Conservation (phyloP, 129 eudicot species). For the Logfia minima region DNA sequence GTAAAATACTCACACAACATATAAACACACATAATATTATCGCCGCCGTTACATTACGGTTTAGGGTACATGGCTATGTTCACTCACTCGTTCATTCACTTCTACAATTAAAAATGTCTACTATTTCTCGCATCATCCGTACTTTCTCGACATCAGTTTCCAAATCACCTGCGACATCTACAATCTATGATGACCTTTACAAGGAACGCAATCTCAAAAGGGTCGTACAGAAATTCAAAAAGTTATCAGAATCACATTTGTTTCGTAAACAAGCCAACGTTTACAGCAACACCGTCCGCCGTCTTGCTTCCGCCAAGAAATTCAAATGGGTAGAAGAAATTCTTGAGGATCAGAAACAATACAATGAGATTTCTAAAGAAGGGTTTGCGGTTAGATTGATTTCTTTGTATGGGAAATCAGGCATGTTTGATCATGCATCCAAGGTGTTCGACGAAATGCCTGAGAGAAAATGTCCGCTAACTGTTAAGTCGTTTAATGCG, state of each 20-base stretch:
- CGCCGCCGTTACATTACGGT: too few relatives aligned
- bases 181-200: conserved; percentile 42
- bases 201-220: conserved; percentile 46
- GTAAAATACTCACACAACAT: too few relatives aligned
- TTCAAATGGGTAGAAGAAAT: conserved; percentile 47
- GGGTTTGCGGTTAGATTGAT: conserved; percentile 48
- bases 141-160: conserved; percentile 35
- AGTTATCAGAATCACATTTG: conserved; percentile 19
- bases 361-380: conserved; percentile 43
- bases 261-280: conserved; percentile 38
- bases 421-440: conserved; percentile 56
- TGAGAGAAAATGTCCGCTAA: conserved; percentile 37
- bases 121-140: conserved; percentile 47
- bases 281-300: conserved; percentile 42
- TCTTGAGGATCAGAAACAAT: conserved; percentile 53
- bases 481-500: conserved; percentile 54
- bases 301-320: conserved; percentile 48
- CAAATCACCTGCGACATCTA: conserved; percentile 18
- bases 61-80: too few relatives aligned
- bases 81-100: neutral
- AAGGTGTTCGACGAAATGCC: conserved; percentile 79
- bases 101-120: conserved; percentile 37
- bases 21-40: too few relatives aligned
- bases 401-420: conserved; percentile 45
- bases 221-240: conserved; percentile 41